Conservation (phyloP, 441 rosid genomes). For the Jatropha podagrica region DNA sequence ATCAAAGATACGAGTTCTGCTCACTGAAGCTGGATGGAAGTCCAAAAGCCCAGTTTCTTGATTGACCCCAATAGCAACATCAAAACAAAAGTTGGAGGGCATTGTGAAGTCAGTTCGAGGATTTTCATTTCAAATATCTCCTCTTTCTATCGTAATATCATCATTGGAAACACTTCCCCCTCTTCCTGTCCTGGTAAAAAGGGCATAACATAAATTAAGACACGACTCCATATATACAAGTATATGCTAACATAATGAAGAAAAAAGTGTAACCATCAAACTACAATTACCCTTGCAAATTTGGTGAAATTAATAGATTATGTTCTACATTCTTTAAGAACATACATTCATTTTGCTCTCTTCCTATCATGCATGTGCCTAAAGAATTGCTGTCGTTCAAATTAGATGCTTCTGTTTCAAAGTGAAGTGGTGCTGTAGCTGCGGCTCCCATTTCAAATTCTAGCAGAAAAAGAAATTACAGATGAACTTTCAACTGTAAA, state of each 20-base stretch:
- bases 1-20: neutral
- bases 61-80: neutral
- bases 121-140: constrained; percentile 18
- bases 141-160: constrained; percentile 25
- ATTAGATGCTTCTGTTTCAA: constrained; percentile 23
- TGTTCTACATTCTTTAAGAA: constrained; percentile 26
- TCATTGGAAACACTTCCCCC: constrained; percentile 16
- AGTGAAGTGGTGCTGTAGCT: constrained; percentile 24
- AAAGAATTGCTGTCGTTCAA: constrained; percentile 24
- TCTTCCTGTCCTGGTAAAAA: constrained; percentile 20
- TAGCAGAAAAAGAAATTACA: neutral
- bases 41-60: neutral
- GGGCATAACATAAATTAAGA: neutral
- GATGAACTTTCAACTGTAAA: neutral
- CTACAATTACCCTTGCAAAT: constrained; percentile 25
- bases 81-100: constrained; percentile 11
- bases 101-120: neutral
- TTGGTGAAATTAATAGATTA: constrained; percentile 15
- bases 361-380: constrained; percentile 27
- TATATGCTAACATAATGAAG: neutral
- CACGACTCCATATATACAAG: neutral
- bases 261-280: neutral
- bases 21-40: neutral
- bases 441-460: constrained; percentile 27
- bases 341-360: constrained; percentile 23